Base-by-base conservation (phyloP, 805 yeast species). In the Clavispora asparagi region DNA sequence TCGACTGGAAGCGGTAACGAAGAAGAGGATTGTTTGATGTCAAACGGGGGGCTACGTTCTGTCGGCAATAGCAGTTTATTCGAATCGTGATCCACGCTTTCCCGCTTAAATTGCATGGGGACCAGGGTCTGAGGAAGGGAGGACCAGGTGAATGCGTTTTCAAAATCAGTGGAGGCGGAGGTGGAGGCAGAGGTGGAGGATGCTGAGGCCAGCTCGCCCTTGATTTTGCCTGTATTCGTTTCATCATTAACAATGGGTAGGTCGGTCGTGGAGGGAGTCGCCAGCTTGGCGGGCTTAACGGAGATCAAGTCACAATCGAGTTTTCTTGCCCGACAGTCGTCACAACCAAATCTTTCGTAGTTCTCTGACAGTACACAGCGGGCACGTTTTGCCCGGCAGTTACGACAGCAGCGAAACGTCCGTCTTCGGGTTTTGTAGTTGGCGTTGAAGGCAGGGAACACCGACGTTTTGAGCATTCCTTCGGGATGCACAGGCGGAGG, bases 381-480 rank as follows among this genome's bases (percentile, higher is more conserved):
- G 29, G 48, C 51, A 19, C 75, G 54, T 26, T 68, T 57, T 7
- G 65, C 58, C 42, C 71, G 62, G 56, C 75, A 70, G 49, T 62
- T 69, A 41, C 62, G 63, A 51, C 75, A 70, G 39, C 75, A 73
- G 51, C 64, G 62, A 57, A 67, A 70, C 3, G 70, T 71, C 10
- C 75, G 57, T 46, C 70, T 71, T n/a, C 75, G 65, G 27, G 60
- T 61, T 40, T 74, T 63, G 52, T 67, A 70, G 48, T 58, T 67
- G 16, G 58, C 63, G 51, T 71, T 63, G 55, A 71, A 70, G 23
- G 75, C 74, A 4, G 75, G 75, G 43, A 70, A 70, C 44, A 70
- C 76, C 25, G 37, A 16, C 7, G 37, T 33, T 17, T 33, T 37
- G n/a, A 37, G 32, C n/a, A 10, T 23, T 12, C 25, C 41, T 9